Base-by-base conservation (phyloP, 1,139 yeast species). In the Suhomyces chickasaworum region DNA sequence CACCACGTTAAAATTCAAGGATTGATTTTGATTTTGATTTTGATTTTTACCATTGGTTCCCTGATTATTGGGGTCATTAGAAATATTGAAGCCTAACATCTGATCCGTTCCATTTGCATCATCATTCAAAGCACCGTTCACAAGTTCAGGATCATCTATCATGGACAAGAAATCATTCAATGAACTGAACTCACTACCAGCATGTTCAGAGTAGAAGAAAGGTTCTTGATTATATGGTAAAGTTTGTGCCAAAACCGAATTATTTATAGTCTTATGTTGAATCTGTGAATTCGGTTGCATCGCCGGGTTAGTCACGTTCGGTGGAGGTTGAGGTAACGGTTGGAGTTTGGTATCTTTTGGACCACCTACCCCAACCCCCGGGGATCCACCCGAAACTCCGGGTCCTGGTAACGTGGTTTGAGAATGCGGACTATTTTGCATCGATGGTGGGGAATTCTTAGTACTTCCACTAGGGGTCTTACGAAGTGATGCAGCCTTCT, bases 151-250 rank as follows among this genome's bases (percentile, higher is more conserved):
- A 61, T 89, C 96, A 59, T 90, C 97, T 42, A 91, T 81, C 89
- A 91, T 89, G 2, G 93, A 84, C 46, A 91, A 70, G 59, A 91
- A 91, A 61, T 90, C 97, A 54, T 89, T 90, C 54, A 91, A 73
- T 0, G 97, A 89, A 52, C 91, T 84, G 61, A 91, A 90, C 67
- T 91, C 98, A 38, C 95, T 85, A 3, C 96, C 96, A 0, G 95
- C 96, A 64, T 89, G 96, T 59, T 90, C 96, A 0, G 96, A 86
- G 54, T 83, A 87, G 66, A 89, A 89, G 46, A 86, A 80, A 0
- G 95, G 90, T 53, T 83, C 86, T 51, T 83, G 88, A 55, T 80
- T 81, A 47, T 76, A 73, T 2, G 75, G 73, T 43, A 75, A 58
- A 1, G 83, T 71, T 51, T 73, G 77, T 1, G 77, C 62, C 42